Conservation (phyloP, 495 filamentous ascomycete species). For the Aspergillus wentii region DNA sequence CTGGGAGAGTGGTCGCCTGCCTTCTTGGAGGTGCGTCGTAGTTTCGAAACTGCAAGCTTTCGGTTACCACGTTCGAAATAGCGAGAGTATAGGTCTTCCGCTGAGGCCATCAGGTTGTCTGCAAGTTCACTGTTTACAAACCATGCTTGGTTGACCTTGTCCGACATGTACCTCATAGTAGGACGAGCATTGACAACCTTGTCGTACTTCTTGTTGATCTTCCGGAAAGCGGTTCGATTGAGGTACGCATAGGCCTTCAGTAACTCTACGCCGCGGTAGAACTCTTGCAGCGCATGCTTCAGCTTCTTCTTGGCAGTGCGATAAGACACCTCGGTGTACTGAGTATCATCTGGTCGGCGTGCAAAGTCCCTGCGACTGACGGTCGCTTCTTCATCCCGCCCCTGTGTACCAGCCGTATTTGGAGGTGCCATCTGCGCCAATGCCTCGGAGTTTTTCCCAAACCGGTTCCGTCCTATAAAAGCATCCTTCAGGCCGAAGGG, state of each 20-base stretch:
- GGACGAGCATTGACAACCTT: slow-evolving; percentile 77
- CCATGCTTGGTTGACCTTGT: slow-evolving; percentile 84
- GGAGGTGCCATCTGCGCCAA: slow-evolving; percentile 49
- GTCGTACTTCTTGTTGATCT: slow-evolving; percentile 99
- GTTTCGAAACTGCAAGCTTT: slow-evolving; percentile 82
- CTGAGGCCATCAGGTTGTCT: slow-evolving; percentile 68
- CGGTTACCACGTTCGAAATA: slow-evolving; percentile 89
- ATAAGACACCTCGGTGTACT: slow-evolving; percentile 63
- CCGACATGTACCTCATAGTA: slow-evolving; percentile 78
- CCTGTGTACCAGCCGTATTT: slow-evolving; percentile 35
- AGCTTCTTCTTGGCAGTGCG: slow-evolving; percentile 83
- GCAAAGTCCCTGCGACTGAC: slow-evolving; percentile 57
- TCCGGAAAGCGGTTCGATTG: slow-evolving; percentile 89
- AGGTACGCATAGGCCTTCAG: slow-evolving; percentile 84
- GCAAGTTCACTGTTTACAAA: slow-evolving; percentile 83
- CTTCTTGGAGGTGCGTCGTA: slow-evolving; percentile 62
- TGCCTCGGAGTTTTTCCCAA: slow-evolving; percentile 56
- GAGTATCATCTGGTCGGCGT: slow-evolving; percentile 38
- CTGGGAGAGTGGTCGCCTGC: slow-evolving; percentile 65
- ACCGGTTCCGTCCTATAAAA: slow-evolving; percentile 26
- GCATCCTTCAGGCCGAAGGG: slow-evolving; percentile 20
- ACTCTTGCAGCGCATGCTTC: slow-evolving; percentile 85
- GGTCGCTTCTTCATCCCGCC: slow-evolving; percentile 23
- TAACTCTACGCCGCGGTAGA: slow-evolving; percentile 85
- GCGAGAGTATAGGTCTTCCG: slow-evolving; percentile 87